These are phyloP conservation scores for Aegilops bicornis DNA, from an alignment of 176 grass and related monocot species.

Conservation along the genomic window DNA sequence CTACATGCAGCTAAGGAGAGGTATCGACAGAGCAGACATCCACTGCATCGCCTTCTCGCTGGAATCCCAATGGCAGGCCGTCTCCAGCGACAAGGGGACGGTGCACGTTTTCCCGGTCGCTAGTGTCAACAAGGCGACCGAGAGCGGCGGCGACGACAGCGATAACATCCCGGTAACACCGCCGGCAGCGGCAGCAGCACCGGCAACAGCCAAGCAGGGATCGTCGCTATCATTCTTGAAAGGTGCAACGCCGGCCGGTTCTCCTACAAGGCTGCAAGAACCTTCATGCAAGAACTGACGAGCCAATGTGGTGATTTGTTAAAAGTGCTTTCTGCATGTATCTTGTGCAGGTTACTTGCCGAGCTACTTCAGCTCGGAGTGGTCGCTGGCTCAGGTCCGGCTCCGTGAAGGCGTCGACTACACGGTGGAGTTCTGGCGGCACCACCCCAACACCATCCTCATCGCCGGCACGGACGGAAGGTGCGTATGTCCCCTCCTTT, in stretches of 20 bases:
- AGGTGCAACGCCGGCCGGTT: not conserved
- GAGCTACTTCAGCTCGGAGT: constrained; percentile 61
- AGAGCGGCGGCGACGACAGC: not conserved
- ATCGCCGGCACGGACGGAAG: constrained; percentile 84
- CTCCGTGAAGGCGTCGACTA: constrained; percentile 55
- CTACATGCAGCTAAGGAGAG: constrained; percentile 55
- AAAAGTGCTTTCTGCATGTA: not conserved
- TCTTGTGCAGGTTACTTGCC: constrained; percentile 48
- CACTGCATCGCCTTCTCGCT: constrained; percentile 67
- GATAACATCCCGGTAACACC: not conserved
- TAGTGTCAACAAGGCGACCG: constrained; percentile 27
- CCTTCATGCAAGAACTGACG: too few species aligned
- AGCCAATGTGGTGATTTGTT: not conserved
- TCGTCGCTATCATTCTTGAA: constrained; percentile 9
- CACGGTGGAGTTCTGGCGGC: constrained; percentile 61
- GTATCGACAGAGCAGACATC: constrained; percentile 66
- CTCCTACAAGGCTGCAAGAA: too few species aligned
- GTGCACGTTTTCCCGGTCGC: constrained; percentile 66
- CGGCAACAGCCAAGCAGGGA: not conserved
- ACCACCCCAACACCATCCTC: constrained; percentile 46
- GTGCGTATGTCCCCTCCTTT: constrained; percentile 13
- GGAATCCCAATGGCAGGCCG: constrained; percentile 62
- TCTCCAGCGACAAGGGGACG: constrained; percentile 78
- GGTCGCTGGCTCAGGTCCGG: constrained; percentile 61
- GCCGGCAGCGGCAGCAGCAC: not conserved